Evolutionary conservation across 371 early-diverging fungal species (phyloP).

Genomic region (Rhizopus delemar): DNA sequence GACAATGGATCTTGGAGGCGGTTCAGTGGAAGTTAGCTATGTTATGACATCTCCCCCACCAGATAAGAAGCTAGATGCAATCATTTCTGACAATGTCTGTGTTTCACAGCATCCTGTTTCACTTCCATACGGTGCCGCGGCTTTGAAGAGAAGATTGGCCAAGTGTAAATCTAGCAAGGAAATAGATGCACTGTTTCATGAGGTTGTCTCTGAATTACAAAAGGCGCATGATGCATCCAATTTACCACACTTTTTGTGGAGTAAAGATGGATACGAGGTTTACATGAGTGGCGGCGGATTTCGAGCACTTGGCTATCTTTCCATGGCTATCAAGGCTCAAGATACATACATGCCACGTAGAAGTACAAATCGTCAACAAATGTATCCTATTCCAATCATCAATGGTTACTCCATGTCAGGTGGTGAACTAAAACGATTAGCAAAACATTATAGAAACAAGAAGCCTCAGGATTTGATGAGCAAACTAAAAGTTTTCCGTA

Average conservation of each 20-base stretch:
- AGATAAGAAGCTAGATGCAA: neutral
- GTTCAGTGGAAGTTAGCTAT: constrained; percentile 65
- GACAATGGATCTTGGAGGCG: constrained; percentile 68
- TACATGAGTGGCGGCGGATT: constrained; percentile 69
- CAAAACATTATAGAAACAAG: constrained; percentile 31
- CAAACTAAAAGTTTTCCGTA: constrained; percentile 50
- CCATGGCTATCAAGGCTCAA: constrained; percentile 46
- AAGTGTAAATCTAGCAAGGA: constrained; percentile 35
- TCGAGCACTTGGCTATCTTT: constrained; percentile 59
- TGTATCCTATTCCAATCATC: constrained; percentile 64
- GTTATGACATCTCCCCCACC: constrained; percentile 30
- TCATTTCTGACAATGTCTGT: constrained; percentile 20
- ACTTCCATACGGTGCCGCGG: constrained; percentile 65
- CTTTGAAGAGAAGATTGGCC: constrained; percentile 44
- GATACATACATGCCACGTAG: constrained; percentile 13
- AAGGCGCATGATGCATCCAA: constrained; percentile 34
- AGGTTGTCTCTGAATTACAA: constrained; percentile 36
- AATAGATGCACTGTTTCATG: constrained; percentile 37
- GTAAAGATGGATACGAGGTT: constrained; percentile 49
- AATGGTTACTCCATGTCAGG: constrained; percentile 57
- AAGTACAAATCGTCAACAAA: constrained; percentile 21
- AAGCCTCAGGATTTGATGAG: constrained; percentile 36
- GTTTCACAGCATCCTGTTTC: constrained; percentile 56
- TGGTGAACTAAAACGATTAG: constrained; percentile 39
- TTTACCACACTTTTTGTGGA: constrained; percentile 33